These are phyloP conservation scores for Coemansia sp. DNA, from an alignment of 192 early-diverging fungal species.

Conservation along the genomic window DNA sequence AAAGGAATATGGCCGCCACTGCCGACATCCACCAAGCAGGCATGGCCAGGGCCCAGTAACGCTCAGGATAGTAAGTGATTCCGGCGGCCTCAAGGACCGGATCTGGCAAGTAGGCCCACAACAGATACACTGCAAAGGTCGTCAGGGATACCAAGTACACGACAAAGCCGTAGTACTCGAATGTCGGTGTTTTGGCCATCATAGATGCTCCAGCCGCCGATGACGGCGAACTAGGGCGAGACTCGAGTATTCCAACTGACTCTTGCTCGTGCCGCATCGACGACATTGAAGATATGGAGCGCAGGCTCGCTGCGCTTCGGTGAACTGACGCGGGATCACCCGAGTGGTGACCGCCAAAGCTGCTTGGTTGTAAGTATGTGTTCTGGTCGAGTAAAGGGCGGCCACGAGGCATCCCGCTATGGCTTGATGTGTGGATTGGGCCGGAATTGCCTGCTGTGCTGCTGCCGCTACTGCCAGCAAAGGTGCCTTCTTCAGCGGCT, in stretches of 20 bases:
- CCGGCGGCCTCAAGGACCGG: conserved; percentile 65
- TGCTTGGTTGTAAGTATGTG: not conserved
- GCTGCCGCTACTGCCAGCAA: not conserved
- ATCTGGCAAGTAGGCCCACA: conserved; percentile 85
- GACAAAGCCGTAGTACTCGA: conserved; percentile 89
- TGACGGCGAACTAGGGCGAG: conserved; percentile 22
- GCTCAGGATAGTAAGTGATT: conserved; percentile 83
- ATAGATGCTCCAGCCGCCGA: conserved; percentile 18
- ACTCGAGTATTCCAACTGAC: conserved; percentile 17
- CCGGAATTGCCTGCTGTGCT: not conserved
- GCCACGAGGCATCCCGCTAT: conserved; percentile 15
- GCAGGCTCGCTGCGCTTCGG: conserved; percentile 8
- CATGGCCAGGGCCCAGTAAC: conserved; percentile 80
- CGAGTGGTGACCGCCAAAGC: not conserved
- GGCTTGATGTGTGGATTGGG: conserved; percentile 7
- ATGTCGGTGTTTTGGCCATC: conserved; percentile 67
- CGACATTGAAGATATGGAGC: conserved; percentile 19
- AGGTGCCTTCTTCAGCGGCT: not conserved
- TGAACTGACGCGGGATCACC: not conserved
- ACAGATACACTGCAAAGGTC: conserved; percentile 70
- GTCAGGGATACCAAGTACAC: conserved; percentile 79
- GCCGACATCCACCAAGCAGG: conserved; percentile 77
- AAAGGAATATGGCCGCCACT: conserved; percentile 70
- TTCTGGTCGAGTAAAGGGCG: conserved; percentile 9
- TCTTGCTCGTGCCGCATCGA: conserved; percentile 25